Evolutionary conservation across 352 stramenopile species (phyloP), one percentile per base, ranked within the genome.

Genomic region (Phytopythium vexans): DNA sequence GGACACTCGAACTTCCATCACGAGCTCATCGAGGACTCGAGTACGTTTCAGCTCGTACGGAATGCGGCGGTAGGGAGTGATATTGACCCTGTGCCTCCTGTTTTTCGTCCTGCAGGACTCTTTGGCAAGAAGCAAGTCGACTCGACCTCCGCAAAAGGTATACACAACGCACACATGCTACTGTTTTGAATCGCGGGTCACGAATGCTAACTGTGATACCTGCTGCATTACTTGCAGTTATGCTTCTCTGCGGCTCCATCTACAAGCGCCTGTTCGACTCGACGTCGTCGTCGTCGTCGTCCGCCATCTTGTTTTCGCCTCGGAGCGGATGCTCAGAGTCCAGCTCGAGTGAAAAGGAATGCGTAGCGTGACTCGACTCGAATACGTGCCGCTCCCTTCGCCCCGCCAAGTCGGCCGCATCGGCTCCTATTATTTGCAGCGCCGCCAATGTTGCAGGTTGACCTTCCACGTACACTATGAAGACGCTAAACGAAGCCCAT

Each of bases 1-100:
- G 83, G 83, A 0, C 83, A 94, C 49, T 86, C 70, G 4, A 89
- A 79, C 47, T 82, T 78, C 42, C 68, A 88, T 50, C 83, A 94
- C 53, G 81, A 94, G 39, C 58, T 86, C 9, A 62, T 94, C 16
- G 81, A 90, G 40, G 81, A 90, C 58, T 77, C 71, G 53, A 77
- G 82, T 93, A 81, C 48, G 74, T 75, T 49, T 34, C 1, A 10
- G n/a, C n/a, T n/a, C n/a, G n/a, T n/a, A n/a, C n/a, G n/a, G n/a
- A n/a, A n/a, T n/a, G n/a, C n/a, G n/a, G n/a, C n/a, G n/a, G n/a
- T n/a, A n/a, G n/a, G n/a, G n/a, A n/a, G n/a, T n/a, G n/a, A n/a
- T n/a, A n/a, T n/a, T n/a, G n/a, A n/a, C n/a, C n/a, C n/a, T n/a
- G n/a, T n/a, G 14, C 38, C 31, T 33, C 12, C 56, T 36, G 41